Base-by-base conservation (phyloP, 2,329 filamentous ascomycete species). In the Alternaria postmessia region DNA sequence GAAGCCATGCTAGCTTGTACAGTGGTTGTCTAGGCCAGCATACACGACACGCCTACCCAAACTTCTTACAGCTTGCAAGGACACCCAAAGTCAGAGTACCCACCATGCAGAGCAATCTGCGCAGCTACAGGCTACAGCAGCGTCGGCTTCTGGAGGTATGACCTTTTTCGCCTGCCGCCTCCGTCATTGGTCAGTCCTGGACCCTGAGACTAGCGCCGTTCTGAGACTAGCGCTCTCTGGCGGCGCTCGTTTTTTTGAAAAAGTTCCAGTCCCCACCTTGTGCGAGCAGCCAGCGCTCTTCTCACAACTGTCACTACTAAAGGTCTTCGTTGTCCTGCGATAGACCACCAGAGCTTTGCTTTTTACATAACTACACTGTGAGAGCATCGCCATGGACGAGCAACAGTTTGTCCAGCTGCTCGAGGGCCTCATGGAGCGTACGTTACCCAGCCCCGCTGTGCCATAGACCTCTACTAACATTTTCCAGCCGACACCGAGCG, bases 361-460 rank as follows among this genome's bases (percentile, higher is more conserved):
- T 70, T 67, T 60, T 68, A 64, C 62, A 62, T 54, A 59, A 34
- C 7, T 11, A 51, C 18, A 63, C 57, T 64, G 68, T 72, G 66
- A 64, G 68, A 66, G 62, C 64, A 62, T 57, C 63, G 68, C 63
- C 75, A 94, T 94, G 91, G 89, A 93, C 80, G 87, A 92, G 79
- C 89, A 92, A 80, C 88, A 91, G 82, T 93, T 97, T 78, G 86
- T 95, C 70, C 86, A 91, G 83, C 88, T 97, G 82, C 88, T 97
- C 78, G 88, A 95, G 86, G 90, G 91, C 82, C 89, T 94, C 74
- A 87, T 96, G 81, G 89, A 93, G 79, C 93, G 92, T 95, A 83
- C 83, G 91, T 88, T 51, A 42, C 36, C 53, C 30, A 39, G 32
- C 52, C 51, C 41, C 57, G 44, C 53, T 22, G 51, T 34, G 32